Conservation (phyloP, 768 basidiomycete species). For the Pisolithus microcarpus region DNA sequence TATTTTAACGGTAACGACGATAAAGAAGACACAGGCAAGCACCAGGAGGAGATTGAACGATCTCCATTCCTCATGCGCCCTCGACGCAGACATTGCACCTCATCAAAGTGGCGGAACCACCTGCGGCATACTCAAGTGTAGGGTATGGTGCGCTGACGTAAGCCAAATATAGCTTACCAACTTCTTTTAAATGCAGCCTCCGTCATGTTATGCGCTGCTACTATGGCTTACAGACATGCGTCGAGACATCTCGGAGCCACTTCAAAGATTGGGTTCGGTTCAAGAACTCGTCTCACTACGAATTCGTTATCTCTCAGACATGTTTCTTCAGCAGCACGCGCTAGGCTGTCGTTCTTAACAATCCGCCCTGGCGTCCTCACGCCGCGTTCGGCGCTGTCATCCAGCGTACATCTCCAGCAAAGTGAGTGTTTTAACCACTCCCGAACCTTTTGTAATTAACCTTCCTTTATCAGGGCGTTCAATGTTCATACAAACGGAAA, state of each 20-base stretch:
- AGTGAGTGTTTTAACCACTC: constrained; percentile 23
- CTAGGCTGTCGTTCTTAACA: constrained; percentile 25
- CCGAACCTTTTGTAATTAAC: background rate
- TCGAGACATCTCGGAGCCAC: background rate
- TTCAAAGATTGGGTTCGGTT: constrained; percentile 4
- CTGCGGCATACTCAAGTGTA: too few species aligned
- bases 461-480: constrained; percentile 48
- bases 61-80: too few species aligned
- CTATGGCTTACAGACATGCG: background rate
- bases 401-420: constrained; percentile 17
- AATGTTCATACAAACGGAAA: constrained; percentile 99
- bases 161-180: background rate
- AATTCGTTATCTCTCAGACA: constrained; percentile 13
- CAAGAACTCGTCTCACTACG: background rate
- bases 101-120: too few species aligned
- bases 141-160: background rate
- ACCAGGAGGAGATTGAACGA: too few species aligned
- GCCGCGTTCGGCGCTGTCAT: constrained; percentile 1
- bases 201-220: background rate
- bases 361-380: constrained; percentile 26
- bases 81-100: too few species aligned
- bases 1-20: constrained; percentile 8
- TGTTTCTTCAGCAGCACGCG: constrained; percentile 16
- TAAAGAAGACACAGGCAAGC: constrained; percentile 4
- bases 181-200: too few species aligned